Conservation (phyloP, 78 protist species). For the Blattamonas nauphoetae region DNA sequence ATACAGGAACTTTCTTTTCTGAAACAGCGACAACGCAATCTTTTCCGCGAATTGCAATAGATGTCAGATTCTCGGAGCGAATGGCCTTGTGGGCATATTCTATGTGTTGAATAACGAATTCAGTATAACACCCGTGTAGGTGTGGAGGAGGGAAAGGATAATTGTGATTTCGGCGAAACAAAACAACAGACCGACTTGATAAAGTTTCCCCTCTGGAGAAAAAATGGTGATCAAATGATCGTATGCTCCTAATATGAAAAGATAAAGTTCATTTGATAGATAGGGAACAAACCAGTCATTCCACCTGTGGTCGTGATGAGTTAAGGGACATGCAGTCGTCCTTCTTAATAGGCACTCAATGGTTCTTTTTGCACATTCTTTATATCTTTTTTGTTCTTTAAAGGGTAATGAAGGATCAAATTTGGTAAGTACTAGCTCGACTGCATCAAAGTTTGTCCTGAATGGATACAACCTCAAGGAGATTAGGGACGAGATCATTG, state of each 20-base stretch:
- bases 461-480: no score
- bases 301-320: no score
- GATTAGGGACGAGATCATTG: no score
- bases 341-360: no score
- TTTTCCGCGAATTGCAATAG: neutral
- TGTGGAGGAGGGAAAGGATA: neutral
- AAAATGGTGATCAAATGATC: neutral
- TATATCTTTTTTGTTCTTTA: no score
- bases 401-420: no score
- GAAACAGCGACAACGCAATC: neutral
- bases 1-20: conserved; percentile 6
- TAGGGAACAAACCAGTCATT: no score
- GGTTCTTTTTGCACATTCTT: no score
- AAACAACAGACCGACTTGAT: neutral
- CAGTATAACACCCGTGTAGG: neutral
- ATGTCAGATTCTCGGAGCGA: neutral
- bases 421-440: no score
- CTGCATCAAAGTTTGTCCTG: no score
- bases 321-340: no score
- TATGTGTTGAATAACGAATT: neutral
- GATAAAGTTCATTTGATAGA: neutral
- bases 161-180: neutral
- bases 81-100: conserved; percentile 11
- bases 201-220: conserved; percentile 15
- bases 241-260: neutral